Evolutionary conservation across 1,284 basidiomycete genomes (phyloP).

Genomic region (Sanguinoderma infundibulare): DNA sequence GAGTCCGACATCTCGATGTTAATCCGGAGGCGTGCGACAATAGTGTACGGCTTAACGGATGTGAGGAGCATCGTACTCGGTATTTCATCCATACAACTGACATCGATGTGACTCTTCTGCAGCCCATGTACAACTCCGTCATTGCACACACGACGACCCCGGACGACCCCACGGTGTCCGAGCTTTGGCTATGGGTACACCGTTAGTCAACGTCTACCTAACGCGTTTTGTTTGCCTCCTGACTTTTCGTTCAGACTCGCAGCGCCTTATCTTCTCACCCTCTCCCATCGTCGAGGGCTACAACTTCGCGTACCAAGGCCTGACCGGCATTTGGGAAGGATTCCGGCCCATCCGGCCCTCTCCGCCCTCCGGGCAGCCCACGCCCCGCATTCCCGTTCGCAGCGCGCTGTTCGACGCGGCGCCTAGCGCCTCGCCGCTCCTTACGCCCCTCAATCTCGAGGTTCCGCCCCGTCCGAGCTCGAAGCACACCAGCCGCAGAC

Average conservation of each 20-base stretch:
- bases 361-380: slow-evolving; percentile 32
- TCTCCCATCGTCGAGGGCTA: slow-evolving; percentile 65
- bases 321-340: slow-evolving; percentile 84
- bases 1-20: slow-evolving; percentile 80
- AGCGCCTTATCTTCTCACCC: slow-evolving; percentile 58
- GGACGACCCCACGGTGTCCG: slow-evolving; percentile 55
- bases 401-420: slow-evolving; percentile 34
- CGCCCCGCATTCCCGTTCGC: slow-evolving; percentile 29
- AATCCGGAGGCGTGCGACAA: slow-evolving; percentile 72
- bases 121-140: slow-evolving; percentile 70
- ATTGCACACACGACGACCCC: slow-evolving; percentile 56
- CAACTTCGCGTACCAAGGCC: slow-evolving; percentile 84
- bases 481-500: slow-evolving; percentile 26
- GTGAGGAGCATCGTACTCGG: slow-evolving; percentile 27
- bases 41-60: slow-evolving; percentile 82
- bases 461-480: slow-evolving; percentile 25
- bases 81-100: slow-evolving; percentile 3
- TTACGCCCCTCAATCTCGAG: slow-evolving; percentile 25
- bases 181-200: slow-evolving; percentile 84
- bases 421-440: slow-evolving; percentile 20
- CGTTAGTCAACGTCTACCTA: slow-evolving; percentile 53
- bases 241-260: slow-evolving; percentile 51
- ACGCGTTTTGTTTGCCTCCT: not conserved
- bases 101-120: not conserved
- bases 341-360: slow-evolving; percentile 44